Conservation (phyloP, 768 basidiomycete genomes). For the Lentinula sp. region DNA sequence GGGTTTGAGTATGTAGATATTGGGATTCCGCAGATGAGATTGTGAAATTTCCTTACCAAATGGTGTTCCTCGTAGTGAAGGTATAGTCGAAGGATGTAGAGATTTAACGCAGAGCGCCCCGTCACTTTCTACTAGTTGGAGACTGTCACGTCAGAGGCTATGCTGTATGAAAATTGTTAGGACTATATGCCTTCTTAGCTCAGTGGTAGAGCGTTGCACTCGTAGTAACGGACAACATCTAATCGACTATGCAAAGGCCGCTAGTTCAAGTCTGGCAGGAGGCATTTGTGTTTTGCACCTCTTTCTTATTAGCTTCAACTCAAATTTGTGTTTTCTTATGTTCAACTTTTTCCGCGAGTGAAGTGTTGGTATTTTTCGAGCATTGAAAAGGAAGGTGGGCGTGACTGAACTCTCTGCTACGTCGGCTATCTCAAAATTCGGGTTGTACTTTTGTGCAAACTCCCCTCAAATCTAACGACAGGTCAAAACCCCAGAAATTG, state of each 20-base stretch:
- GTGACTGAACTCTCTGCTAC: no score
- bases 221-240: not conserved
- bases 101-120: not conserved
- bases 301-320: not conserved
- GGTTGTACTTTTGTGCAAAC: no score
- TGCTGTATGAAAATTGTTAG: not conserved
- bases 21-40: not conserved
- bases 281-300: not conserved
- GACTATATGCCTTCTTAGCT: not conserved
- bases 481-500: no score
- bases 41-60: not conserved
- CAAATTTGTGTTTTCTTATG: no score
- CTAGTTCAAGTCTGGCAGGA: constrained; percentile 4
- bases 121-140: not conserved
- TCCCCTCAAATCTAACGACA: no score
- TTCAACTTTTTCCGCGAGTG: no score
- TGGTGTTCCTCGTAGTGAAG: not conserved
- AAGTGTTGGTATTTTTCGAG: no score
- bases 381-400: no score
- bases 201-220: constrained; percentile 4
- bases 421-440: no score
- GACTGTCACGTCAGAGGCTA: not conserved
- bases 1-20: not conserved
- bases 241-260: not conserved
- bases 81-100: not conserved